A percentile compares a stretch with the other conserved stretches of the same genome.
These are phyloP conservation scores for Cyclanthera cordifolia DNA, from an alignment of 306 rosid species.

Conservation along the genomic window DNA sequence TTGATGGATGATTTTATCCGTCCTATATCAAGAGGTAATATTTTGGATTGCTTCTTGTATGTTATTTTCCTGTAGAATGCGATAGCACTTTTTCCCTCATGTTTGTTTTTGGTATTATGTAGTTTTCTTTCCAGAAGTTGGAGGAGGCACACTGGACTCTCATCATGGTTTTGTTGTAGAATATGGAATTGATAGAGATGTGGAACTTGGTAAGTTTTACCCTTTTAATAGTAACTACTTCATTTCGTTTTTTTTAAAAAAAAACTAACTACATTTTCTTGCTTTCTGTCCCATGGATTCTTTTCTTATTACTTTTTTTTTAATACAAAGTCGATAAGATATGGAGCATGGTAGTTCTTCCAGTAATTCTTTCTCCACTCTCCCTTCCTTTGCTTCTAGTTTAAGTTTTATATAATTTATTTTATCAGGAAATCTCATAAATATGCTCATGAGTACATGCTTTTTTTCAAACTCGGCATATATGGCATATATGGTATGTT, in stretches of 20 bases:
- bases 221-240: not conserved
- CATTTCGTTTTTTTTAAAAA: no score
- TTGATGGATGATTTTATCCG: constrained; percentile 61
- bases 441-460: not conserved
- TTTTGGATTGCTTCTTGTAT: not conserved
- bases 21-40: constrained; percentile 60
- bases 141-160: constrained; percentile 84
- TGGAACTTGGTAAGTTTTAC: constrained; percentile 79
- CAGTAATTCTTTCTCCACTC: not conserved
- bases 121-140: constrained; percentile 80
- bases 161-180: constrained; percentile 98
- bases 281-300: not conserved
- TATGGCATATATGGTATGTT: not conserved
- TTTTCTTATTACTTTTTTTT: not conserved
- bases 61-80: not conserved
- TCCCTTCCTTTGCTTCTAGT: not conserved
- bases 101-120: constrained; percentile 22
- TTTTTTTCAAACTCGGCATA: not conserved
- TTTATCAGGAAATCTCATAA: not conserved
- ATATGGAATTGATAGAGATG: constrained; percentile 75
- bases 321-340: not conserved
- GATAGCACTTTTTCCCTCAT: constrained; percentile 14
- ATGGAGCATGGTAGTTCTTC: not conserved
- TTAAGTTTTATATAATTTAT: not conserved
- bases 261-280: not conserved